Conservation (phyloP, 2,329 filamentous ascomycete species). For the Fusarium beomiforme region DNA sequence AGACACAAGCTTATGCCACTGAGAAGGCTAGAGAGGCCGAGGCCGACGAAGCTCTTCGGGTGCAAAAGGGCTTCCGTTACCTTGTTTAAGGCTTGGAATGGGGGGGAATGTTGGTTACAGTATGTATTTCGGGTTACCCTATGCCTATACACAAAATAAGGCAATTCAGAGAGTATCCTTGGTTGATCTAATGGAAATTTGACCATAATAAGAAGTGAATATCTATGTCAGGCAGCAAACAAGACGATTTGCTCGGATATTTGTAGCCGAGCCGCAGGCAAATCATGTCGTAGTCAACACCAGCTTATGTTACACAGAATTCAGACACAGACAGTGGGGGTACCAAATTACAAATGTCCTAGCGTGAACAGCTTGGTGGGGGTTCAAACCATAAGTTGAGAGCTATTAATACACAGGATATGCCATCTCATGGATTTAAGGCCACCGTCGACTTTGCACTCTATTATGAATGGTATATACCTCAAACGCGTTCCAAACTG, state of each 20-base stretch:
- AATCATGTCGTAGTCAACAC: rapidly evolving
- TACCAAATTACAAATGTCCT: background rate
- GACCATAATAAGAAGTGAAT: rapidly evolving
- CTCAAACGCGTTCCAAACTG: background rate
- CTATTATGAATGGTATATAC: background rate
- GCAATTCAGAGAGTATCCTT: background rate
- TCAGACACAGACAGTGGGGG: background rate
- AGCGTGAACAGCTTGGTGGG: background rate
- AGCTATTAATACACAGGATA: no score
- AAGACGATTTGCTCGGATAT: background rate
- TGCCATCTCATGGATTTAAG: background rate
- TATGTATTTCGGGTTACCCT: background rate
- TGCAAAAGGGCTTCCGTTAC: slow-evolving; percentile 60
- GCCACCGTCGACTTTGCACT: rapidly evolving
- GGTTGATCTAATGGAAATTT: background rate
- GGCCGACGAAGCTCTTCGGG: slow-evolving; percentile 55
- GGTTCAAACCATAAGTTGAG: background rate
- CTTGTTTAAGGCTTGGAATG: slow-evolving; percentile 48
- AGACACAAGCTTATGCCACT: slow-evolving; percentile 43
- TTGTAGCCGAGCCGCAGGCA: rapidly evolving
- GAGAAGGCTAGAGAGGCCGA: slow-evolving; percentile 50
- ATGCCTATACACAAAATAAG: background rate
- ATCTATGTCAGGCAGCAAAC: rapidly evolving
- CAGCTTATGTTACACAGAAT: background rate
- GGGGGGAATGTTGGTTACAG: background rate